These are phyloP conservation scores for Neofusicoccum umdonicola DNA, from an alignment of 2,329 filamentous ascomycete species.

Conservation along the genomic window DNA sequence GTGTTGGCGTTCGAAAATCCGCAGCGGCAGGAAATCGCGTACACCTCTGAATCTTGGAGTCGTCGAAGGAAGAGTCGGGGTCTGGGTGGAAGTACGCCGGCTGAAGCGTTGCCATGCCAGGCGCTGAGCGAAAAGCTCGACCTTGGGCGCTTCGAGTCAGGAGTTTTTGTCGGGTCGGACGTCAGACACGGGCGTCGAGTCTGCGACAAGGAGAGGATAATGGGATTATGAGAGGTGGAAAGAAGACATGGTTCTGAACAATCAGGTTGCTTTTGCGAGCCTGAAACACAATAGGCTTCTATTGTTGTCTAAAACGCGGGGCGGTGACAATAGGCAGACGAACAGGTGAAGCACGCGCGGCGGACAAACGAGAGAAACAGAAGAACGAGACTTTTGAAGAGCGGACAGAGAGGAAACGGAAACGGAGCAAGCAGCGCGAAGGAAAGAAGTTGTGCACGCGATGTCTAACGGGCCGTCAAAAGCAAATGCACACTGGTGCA, in stretches of 20 bases:
- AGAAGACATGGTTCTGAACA: conserved; percentile 7
- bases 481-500: neutral
- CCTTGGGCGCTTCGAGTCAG: neutral
- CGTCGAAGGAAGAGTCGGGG: conserved; percentile 20
- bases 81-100: conserved; percentile 18
- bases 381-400: conserved; percentile 20
- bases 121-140: neutral
- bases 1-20: conserved; percentile 18
- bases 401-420: conserved; percentile 18
- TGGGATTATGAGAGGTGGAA: conserved; percentile 9
- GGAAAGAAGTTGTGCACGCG: conserved; percentile 7
- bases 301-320: conserved; percentile 11
- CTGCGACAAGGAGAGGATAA: neutral
- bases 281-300: conserved; percentile 11
- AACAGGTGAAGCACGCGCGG: neutral
- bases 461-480: neutral
- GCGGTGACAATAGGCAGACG: conserved; percentile 1
- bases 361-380: conserved; percentile 21
- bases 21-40: conserved; percentile 16
- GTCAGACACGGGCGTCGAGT: conserved; percentile 5
- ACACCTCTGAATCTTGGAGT: conserved; percentile 19
- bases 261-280: conserved; percentile 4
- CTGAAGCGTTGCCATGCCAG: conserved; percentile 24
- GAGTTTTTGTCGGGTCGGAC: neutral
- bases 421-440: conserved; percentile 18